Base-by-base conservation (phyloP, 345 rosid species). In the Eucalyptus tenuipes region DNA sequence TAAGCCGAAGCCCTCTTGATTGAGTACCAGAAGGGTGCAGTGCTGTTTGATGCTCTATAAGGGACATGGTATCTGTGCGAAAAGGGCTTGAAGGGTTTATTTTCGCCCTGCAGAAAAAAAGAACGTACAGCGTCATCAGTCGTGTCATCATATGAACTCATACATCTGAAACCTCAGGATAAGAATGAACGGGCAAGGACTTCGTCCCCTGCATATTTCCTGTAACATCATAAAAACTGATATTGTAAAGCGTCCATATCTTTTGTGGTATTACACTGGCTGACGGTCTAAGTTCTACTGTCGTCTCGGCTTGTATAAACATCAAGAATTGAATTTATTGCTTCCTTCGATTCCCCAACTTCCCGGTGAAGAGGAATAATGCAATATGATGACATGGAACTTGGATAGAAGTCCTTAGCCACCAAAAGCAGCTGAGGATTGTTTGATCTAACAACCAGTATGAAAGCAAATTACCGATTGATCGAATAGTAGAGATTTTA, bases 1-100 rank as follows among this genome's bases (percentile, higher is more conserved):
- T 93, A 88, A 44, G 95, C 91, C 2, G 94, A 91, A 87, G 92
- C 94, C 64, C 94, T 81, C 92, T 90, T 93, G 85, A 94, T 89
- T 8, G 95, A 93, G 90, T 94, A 94, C 95, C 95, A 94, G 57
- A 94, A 89, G 0, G 94, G 94, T 64, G 92, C 88, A n/a, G 91
- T 91, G 29, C 95, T 94, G 66, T 87, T 31, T 1, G 94, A 93
- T 48, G 94, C 92, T 89, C 48, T 91, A 87, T 90, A 90, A 12
- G 95, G 94, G 59, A 87, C 88, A 66, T 90, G 88, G 86, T 92
- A 93, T 20, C 94, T 91, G 45, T 91, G 71, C 14, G 8, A 17
- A 88, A 17, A 94, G 3, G 95, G 94, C 91, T 93, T 94, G 89
- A 94, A 94, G 9, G 94, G 90, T 27, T 87, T 49, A 52, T 48